phyloP scores from a whole-genome alignment of 2,329 filamentous ascomycete genomes.

The Graphilbum fragrans region DNA sequence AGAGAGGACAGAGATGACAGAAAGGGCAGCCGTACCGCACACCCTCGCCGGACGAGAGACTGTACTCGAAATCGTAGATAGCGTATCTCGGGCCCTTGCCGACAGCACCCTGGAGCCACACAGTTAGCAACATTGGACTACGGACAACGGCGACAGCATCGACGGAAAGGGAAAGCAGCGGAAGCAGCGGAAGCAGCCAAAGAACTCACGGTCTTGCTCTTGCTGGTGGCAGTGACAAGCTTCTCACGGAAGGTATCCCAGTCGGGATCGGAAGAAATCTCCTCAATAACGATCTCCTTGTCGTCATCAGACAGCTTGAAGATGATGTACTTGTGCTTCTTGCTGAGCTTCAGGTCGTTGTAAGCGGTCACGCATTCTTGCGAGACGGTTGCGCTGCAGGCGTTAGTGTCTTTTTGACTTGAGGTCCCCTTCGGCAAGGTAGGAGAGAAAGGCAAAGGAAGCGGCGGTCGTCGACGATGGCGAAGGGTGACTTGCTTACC shows the following conservation, averaged over 20 bases:
- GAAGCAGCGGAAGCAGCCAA: background rate
- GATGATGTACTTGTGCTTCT: conserved; percentile 77
- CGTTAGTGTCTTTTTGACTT: no score
- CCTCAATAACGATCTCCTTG: conserved; percentile 72
- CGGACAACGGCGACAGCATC: no score
- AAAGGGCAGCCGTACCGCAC: conserved; percentile 37
- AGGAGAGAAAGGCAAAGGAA: no score
- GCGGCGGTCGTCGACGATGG: background rate
- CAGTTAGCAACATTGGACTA: background rate
- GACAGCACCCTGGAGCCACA: conserved; percentile 33
- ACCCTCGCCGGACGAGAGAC: conserved; percentile 59
- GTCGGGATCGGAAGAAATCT: conserved; percentile 53
- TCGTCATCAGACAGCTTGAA: conserved; percentile 78
- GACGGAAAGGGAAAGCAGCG: background rate
- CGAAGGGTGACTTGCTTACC: background rate
- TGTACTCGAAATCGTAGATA: conserved; percentile 76
- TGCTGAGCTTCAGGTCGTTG: conserved; percentile 75
- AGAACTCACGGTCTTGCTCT: conserved; percentile 52
- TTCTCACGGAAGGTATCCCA: conserved; percentile 66
- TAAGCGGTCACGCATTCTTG: conserved; percentile 60
- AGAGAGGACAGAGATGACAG: background rate
- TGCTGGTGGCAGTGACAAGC: conserved; percentile 61
- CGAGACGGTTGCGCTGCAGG: conserved; percentile 53
- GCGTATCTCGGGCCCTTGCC: conserved; percentile 66
- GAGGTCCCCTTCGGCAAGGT: no score